A percentile compares a stretch with the other conserved stretches of the same genome.
These are phyloP conservation scores for Fusarium oligoseptatum DNA, from an alignment of 2,329 filamentous ascomycete genomes.

Conservation along the genomic window DNA sequence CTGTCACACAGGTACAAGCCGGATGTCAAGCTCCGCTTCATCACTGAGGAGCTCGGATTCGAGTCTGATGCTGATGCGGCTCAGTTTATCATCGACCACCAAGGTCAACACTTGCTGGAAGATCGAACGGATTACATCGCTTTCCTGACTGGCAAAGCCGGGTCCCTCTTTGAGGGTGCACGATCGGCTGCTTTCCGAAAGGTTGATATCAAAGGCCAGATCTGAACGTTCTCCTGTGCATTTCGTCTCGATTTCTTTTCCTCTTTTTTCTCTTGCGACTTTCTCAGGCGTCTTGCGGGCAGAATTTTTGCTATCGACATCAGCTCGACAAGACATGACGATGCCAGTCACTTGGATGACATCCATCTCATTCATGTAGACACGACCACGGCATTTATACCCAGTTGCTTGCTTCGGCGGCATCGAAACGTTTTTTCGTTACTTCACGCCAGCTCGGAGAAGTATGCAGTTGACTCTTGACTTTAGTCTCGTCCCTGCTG, in stretches of 20 bases:
- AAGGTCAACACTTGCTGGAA: conserved; percentile 81
- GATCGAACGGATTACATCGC: conserved; percentile 80
- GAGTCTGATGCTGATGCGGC: conserved; percentile 91
- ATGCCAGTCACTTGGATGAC: conserved; percentile 36
- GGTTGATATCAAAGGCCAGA: conserved; percentile 98
- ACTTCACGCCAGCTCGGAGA: conserved; percentile 16
- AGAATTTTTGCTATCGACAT: conserved; percentile 28
- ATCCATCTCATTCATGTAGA: conserved; percentile 40
- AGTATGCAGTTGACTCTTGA: conserved; percentile 5
- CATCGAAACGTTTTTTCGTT: conserved; percentile 27
- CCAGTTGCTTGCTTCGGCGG: conserved; percentile 37
- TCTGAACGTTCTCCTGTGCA: conserved; percentile 64
- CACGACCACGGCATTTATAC: conserved; percentile 44
- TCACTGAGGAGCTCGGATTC: conserved; percentile 96
- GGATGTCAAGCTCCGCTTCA: conserved; percentile 87
- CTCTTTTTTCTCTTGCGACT: conserved; percentile 16
- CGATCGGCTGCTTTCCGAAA: conserved; percentile 82
- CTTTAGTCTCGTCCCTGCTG: conserved; percentile 6
- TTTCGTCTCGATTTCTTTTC: conserved; percentile 22
- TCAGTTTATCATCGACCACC: conserved; percentile 88
- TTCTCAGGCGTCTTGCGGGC: conserved; percentile 24
- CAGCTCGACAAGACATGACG: conserved; percentile 35
- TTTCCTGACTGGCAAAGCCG: conserved; percentile 81
- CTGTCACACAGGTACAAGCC: conserved; percentile 82
- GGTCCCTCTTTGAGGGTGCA: conserved; percentile 78